Evolutionary conservation across 495 filamentous ascomycete genomes (phyloP).

Genomic region (Podospora appendiculata): DNA sequence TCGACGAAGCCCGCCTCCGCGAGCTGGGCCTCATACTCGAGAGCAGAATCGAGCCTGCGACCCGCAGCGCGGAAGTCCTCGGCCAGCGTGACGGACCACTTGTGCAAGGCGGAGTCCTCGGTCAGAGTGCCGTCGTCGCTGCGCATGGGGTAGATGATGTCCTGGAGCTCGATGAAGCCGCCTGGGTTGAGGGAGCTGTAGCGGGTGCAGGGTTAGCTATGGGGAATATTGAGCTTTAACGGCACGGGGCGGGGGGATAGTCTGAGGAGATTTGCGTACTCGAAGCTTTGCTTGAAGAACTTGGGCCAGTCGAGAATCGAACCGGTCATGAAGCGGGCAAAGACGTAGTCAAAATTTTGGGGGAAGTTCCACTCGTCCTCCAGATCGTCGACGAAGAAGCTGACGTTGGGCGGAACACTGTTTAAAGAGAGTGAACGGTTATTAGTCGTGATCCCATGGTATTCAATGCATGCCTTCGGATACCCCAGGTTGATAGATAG

Average conservation of each 20-base stretch:
- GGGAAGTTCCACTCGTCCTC: slow-evolving; percentile 37
- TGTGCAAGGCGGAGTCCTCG: not conserved
- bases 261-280: not conserved
- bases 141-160: not conserved
- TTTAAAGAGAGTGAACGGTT: not conserved
- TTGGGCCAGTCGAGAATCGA: slow-evolving; percentile 33
- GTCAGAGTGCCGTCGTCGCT: not conserved
- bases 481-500: too few relatives aligned
- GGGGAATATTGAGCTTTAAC: not conserved
- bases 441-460: too few relatives aligned
- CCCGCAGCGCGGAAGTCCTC: not conserved
- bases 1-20: slow-evolving; percentile 2
- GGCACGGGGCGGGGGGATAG: not conserved
- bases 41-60: not conserved
- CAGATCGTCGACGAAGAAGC: slow-evolving; percentile 34
- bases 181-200: not conserved
- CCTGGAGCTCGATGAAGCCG: not conserved
- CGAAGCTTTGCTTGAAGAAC: slow-evolving; percentile 14
- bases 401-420: slow-evolving; percentile 25
- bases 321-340: slow-evolving; percentile 33
- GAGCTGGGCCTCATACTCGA: slow-evolving; percentile 1
- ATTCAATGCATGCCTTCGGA: too few relatives aligned
- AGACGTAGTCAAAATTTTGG: slow-evolving; percentile 40
- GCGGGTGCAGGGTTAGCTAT: not conserved
- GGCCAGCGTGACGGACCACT: not conserved